Base-by-base conservation (phyloP, 1,284 basidiomycete species). In the Inonotus obliquus region DNA sequence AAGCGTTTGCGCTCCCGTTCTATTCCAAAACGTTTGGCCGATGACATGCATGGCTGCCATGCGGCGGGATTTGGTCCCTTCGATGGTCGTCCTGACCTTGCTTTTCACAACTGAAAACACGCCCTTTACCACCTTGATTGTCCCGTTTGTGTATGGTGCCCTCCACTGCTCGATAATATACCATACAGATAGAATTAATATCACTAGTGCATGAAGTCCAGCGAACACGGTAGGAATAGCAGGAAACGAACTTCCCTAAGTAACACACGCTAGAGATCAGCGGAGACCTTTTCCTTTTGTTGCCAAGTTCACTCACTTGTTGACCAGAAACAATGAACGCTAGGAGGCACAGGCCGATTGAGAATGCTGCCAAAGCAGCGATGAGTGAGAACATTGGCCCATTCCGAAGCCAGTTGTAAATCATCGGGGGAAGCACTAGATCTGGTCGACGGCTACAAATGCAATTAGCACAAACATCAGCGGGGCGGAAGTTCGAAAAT, bases 161-260 rank as follows among this genome's bases (percentile, higher is more conserved):
- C 45, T 57, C 55, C 55, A 57, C 38, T 57, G 55, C 19, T 57
- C 38, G n/a, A 25, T 17, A 9, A 45, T 7, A 44, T 41, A 57
- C 55, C 38, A 41, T 27, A 13, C 37, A 6, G 38, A 57, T 9
- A 57, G 9, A 29, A 41, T 17, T 10, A 41, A 27, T 6, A 57
- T 32, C 1, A 44, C 25, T 21, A 5, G 13, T 6, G 54, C 54
- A 45, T 57, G 54, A n/a, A 41, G 9, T 1, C 37, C 39, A 4
- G 54, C 39, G 19, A 57, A 44, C 6, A 27, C 54, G 7, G 54
- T 39, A 19, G 38, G 23, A 2, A 57, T 13, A 44, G 54, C 38
- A 25, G 5, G 19, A 14, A n/a, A 39, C 38, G 4, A 11, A 11
- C n/a, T 39, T 39, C 4, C 5, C 38, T n/a, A n/a, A n/a, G n/a